phyloP scores from a whole-genome alignment of 1,284 basidiomycete genomes.

The Ceratobasidium sp. region DNA sequence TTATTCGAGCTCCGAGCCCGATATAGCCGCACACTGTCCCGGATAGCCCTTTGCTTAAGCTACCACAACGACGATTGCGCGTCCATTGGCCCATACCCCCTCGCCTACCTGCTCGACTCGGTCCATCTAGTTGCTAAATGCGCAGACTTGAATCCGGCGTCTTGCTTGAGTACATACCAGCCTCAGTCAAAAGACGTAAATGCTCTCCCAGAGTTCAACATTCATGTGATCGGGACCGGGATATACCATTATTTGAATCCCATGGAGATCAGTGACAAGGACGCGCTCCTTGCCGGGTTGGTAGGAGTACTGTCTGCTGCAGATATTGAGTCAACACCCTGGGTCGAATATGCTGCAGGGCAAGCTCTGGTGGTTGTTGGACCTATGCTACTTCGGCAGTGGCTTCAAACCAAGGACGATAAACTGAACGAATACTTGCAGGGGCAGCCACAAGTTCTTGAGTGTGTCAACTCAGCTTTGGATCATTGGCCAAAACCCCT shows the following conservation, averaged over 20 bases:
- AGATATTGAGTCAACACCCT: not conserved
- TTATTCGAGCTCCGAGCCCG: conserved; percentile 17
- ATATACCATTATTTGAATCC: not conserved
- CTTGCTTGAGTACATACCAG: not conserved
- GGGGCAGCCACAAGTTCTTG: too few species aligned
- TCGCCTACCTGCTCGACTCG: conserved; percentile 10
- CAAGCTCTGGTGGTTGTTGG: too few species aligned
- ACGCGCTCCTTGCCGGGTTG: not conserved
- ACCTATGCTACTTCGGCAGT: too few species aligned
- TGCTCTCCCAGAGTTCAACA: not conserved
- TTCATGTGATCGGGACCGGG: not conserved
- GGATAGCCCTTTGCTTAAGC: not conserved
- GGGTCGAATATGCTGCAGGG: too few species aligned
- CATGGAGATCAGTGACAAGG: not conserved
- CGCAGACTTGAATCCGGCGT: not conserved
- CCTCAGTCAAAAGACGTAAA: not conserved
- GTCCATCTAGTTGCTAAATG: not conserved
- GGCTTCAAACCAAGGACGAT: too few species aligned
- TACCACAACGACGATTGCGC: not conserved
- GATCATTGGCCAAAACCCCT: too few species aligned
- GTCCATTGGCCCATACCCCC: not conserved
- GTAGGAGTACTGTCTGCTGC: not conserved
- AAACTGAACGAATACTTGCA: too few species aligned
- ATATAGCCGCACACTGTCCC: conserved; percentile 14
- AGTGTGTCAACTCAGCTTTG: too few species aligned